phyloP scores from a whole-genome alignment of 2,329 filamentous ascomycete genomes.

The Exophiala spinifera region DNA sequence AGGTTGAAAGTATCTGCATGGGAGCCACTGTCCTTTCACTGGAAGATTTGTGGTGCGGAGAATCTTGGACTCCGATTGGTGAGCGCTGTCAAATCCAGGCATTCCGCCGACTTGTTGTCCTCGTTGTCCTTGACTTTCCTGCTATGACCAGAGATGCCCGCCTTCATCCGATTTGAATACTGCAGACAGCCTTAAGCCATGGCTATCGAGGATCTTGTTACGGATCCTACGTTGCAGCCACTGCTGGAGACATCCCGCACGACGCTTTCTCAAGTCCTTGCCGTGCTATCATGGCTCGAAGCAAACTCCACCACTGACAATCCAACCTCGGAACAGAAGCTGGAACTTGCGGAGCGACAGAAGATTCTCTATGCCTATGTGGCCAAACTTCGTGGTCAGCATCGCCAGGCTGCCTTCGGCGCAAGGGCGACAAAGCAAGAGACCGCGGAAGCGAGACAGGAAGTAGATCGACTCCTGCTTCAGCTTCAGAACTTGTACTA shows the following conservation, averaged over 20 bases:
- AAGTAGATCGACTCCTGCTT: slow-evolving; percentile 87
- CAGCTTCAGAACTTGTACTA: slow-evolving; percentile 96
- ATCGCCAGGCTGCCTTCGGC: slow-evolving; percentile 75
- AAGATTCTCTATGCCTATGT: slow-evolving; percentile 77
- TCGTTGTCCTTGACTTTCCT: neutral
- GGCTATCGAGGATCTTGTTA: slow-evolving; percentile 58
- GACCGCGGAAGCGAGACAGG: slow-evolving; percentile 82
- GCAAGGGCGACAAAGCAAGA: slow-evolving; percentile 81
- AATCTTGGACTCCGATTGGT: slow-evolving; percentile 15
- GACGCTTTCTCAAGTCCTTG: slow-evolving; percentile 68
- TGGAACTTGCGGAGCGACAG: slow-evolving; percentile 69
- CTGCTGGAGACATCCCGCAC: slow-evolving; percentile 71
- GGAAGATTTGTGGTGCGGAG: slow-evolving; percentile 6
- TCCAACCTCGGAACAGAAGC: slow-evolving; percentile 49
- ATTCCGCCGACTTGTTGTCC: neutral
- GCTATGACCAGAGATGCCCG: neutral
- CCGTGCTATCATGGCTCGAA: slow-evolving; percentile 56
- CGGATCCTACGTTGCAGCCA: slow-evolving; percentile 62
- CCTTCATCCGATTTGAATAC: too few relatives aligned
- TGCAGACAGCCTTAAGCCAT: slow-evolving; percentile 38
- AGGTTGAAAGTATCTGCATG: neutral
- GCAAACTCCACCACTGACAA: slow-evolving; percentile 44
- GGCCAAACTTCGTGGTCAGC: slow-evolving; percentile 74
- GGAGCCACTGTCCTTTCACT: neutral
- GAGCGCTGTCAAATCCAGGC: neutral